A percentile compares a stretch with the other conserved stretches of the same genome.
These are phyloP conservation scores for Ailanthus altissimus DNA, from an alignment of 345 rosid species.

Conservation along the genomic window DNA sequence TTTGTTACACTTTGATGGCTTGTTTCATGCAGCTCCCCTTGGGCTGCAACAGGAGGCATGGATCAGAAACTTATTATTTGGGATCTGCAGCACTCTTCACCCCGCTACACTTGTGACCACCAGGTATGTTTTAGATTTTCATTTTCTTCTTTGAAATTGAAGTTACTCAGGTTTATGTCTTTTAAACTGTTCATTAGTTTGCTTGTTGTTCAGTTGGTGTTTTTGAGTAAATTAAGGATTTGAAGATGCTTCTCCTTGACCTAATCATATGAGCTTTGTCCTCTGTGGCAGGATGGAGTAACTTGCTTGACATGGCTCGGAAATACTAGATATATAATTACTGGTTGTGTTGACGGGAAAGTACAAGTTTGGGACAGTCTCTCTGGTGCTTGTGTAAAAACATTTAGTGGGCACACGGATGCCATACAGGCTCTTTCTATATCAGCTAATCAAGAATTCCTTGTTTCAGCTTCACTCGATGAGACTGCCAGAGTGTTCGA, in stretches of 20 bases:
- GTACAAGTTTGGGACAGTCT: constrained; percentile 84
- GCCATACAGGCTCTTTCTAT: constrained; percentile 58
- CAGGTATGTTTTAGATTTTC: constrained; percentile 42
- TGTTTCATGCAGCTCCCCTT: constrained; percentile 45
- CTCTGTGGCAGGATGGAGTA: constrained; percentile 63
- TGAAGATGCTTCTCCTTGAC: background rate
- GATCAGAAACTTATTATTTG: constrained; percentile 81
- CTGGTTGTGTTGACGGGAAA: constrained; percentile 77
- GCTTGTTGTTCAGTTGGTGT: background rate
- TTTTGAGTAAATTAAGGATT: background rate
- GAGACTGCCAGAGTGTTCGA: too few species aligned
- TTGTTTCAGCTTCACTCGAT: constrained; percentile 34
- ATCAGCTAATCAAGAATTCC: constrained; percentile 49
- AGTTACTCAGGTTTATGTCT: background rate
- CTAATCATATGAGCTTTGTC: constrained; percentile 8
- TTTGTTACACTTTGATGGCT: background rate
- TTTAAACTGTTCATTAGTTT: background rate
- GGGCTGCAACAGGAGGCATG: constrained; percentile 91
- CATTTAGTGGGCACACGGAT: constrained; percentile 63
- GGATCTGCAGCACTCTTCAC: constrained; percentile 76
- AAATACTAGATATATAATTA: constrained; percentile 58
- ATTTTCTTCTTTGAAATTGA: background rate
- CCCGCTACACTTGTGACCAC: constrained; percentile 70
- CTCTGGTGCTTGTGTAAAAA: constrained; percentile 64
- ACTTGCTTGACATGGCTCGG: constrained; percentile 83